Evolutionary conservation across 108 stramenopile genomes (phyloP), one percentile per base, ranked within the genome.

Genomic region (Hondaea fermentalgiana): DNA sequence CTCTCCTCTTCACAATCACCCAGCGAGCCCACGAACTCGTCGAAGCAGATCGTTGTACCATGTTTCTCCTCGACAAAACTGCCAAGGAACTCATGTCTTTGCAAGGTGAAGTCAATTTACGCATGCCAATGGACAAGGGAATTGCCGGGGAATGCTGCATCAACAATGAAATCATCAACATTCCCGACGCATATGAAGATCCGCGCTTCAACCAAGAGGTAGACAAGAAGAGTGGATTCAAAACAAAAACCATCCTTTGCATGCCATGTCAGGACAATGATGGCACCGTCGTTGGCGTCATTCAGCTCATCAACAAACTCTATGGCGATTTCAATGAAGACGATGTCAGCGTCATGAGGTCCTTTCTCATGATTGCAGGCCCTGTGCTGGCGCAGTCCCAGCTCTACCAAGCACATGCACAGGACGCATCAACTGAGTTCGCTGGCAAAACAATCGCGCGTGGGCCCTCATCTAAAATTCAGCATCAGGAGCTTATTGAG

Each of bases 91-190:
- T 95, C 44, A 92, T 93, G 92, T 93, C 94, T 12, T 76, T 95
- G 76, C 94, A 95, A 88, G 94, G 94, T n/a, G 93, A 94, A 57
- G 91, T 94, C 42, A 92, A 94, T 76, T 55, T 94, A 16, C 59
- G 91, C 25, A 91, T 93, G 5, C 92, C 94, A 55, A 94, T 92
- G 57, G 92, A 87, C 88, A 72, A 60, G 35, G 93, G 93, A 1
- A 94, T 94, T 45, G 92, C 89, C 5, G 93, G 93, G 3, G 71
- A 87, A 28, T 93, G 92, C 21, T 93, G 91, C 21, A 90, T 49
- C 16, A 89, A 89, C 35, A 91, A 93, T 3, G n/a, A 92, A 35
- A 69, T 25, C n/a, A 60, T 93, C 17, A 94, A 93, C 87, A 92
- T 95, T 25, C 59, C 88, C 25, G 94, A 95, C 71, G 94, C 92